Evolutionary conservation across 441 rosid genomes (phyloP).

Genomic region (Pelargonium australe): DNA sequence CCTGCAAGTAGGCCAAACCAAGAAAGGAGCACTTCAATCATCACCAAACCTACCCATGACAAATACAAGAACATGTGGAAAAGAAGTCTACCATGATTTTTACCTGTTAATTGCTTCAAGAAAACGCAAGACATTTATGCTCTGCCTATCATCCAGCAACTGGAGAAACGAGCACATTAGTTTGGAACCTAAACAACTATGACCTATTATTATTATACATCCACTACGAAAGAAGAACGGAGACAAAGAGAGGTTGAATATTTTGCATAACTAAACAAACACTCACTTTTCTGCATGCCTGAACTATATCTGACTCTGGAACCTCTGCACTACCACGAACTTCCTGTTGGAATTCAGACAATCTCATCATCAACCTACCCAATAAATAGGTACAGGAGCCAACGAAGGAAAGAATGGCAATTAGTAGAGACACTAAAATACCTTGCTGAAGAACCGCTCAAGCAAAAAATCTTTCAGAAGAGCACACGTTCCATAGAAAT

Average conservation of each 20-base stretch:
- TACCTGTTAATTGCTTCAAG: conserved; percentile 87
- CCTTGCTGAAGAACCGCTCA: conserved; percentile 91
- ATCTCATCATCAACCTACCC: conserved; percentile 16
- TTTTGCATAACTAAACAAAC: not conserved
- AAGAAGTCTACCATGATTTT: not conserved
- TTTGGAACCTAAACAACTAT: not conserved
- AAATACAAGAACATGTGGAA: not conserved
- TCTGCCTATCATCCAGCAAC: conserved; percentile 78
- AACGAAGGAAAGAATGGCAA: not conserved
- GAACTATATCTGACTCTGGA: conserved; percentile 79
- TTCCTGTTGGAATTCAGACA: conserved; percentile 41
- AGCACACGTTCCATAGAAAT: conserved; percentile 88
- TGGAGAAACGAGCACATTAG: conserved; percentile 28
- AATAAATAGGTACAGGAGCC: conserved; percentile 11
- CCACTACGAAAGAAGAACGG: not conserved
- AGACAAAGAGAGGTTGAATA: not conserved
- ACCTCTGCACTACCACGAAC: conserved; percentile 72
- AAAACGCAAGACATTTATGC: conserved; percentile 58
- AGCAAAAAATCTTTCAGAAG: conserved; percentile 76
- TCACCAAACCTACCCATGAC: not conserved
- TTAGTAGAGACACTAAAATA: conserved; percentile 23
- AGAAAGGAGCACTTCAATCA: not conserved
- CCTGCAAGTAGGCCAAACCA: conserved; percentile 34
- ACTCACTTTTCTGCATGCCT: conserved; percentile 77
- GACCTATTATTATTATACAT: not conserved